phyloP scores from a whole-genome alignment of 805 yeast genomes.

The Ogataea pini region DNA sequence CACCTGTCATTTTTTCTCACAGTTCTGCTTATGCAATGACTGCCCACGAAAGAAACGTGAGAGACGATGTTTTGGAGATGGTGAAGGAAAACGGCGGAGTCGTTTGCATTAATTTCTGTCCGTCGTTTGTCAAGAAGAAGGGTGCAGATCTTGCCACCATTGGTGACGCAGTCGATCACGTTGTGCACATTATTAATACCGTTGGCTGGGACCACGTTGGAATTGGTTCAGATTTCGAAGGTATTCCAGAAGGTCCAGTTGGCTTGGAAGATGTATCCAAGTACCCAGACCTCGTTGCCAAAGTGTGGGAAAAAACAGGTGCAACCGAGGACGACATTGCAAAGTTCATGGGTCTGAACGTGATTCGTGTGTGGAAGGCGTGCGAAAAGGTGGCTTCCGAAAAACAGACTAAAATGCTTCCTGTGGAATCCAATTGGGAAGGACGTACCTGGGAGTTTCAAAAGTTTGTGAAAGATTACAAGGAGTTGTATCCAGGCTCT shows the following conservation, averaged over 20 bases:
- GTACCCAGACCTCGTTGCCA: conserved; percentile 50
- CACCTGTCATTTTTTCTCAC: conserved; percentile 54
- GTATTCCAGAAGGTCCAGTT: conserved; percentile 48
- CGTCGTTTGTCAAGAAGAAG: conserved; percentile 36
- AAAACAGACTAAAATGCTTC: conserved; percentile 30
- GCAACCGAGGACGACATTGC: conserved; percentile 46
- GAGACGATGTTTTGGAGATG: conserved; percentile 44
- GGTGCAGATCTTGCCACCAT: conserved; percentile 37
- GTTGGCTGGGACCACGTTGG: conserved; percentile 57
- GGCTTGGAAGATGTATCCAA: conserved; percentile 57
- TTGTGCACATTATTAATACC: conserved; percentile 41
- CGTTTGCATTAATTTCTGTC: conserved; percentile 48
- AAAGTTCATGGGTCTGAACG: conserved; percentile 46
- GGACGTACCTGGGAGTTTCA: conserved; percentile 42
- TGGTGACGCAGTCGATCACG: conserved; percentile 49
- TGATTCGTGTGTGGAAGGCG: conserved; percentile 47
- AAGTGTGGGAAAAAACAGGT: conserved; percentile 30
- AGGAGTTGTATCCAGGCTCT: conserved; percentile 40
- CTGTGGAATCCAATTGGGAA: conserved; percentile 42
- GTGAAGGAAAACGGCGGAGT: conserved; percentile 48
- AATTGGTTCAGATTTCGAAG: conserved; percentile 54
- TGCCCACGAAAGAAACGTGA: conserved; percentile 48
- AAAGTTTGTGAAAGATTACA: conserved; percentile 34
- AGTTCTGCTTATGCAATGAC: conserved; percentile 44
- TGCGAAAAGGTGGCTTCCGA: conserved; percentile 35